Percentiles rank a stretch among this genome's conserved stretches.
Conservation (phyloP, 805 yeast genomes). For the Yamadazyma ubonensis region DNA sequence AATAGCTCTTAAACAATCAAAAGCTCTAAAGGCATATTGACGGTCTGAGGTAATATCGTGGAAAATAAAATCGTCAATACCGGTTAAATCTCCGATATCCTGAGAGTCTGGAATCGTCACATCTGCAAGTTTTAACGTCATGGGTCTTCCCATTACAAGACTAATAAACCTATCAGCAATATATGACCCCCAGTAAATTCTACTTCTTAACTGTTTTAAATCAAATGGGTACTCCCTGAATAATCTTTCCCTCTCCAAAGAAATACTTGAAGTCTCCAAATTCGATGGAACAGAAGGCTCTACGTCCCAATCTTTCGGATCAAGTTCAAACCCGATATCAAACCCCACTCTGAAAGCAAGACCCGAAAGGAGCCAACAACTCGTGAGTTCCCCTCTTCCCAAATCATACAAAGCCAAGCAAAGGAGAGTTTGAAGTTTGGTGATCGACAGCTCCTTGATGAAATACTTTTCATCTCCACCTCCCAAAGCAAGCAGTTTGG, state of each 20-base stretch:
- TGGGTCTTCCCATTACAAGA: constrained; percentile 13
- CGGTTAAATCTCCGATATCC: constrained; percentile 15
- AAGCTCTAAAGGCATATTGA: constrained; percentile 12
- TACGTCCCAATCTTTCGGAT: constrained; percentile 16
- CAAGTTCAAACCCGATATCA: constrained; percentile 17
- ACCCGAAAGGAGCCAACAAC: constrained; percentile 18
- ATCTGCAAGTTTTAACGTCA: constrained; percentile 11
- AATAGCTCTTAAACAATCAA: constrained; percentile 11
- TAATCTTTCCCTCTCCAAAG: background rate
- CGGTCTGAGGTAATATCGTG: constrained; percentile 9
- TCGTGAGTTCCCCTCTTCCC: constrained; percentile 16
- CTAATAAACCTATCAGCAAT: constrained; percentile 15
- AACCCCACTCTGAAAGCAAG: constrained; percentile 17
- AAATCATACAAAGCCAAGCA: constrained; percentile 16
- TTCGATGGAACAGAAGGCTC: background rate
- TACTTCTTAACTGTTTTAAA: constrained; percentile 10
- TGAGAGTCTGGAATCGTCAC: constrained; percentile 13
- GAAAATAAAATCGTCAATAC: constrained; percentile 14
- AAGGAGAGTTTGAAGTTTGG: constrained; percentile 14
- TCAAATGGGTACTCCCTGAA: constrained; percentile 11
- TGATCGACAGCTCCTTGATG: constrained; percentile 10
- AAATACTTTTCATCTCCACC: constrained; percentile 4
- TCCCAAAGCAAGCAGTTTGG: constrained; percentile 8
- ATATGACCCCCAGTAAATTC: constrained; percentile 17
- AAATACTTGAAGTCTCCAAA: background rate